Evolutionary conservation across 2,329 filamentous ascomycete genomes (phyloP).

Genomic region (Aspergillus aculeatinus): DNA sequence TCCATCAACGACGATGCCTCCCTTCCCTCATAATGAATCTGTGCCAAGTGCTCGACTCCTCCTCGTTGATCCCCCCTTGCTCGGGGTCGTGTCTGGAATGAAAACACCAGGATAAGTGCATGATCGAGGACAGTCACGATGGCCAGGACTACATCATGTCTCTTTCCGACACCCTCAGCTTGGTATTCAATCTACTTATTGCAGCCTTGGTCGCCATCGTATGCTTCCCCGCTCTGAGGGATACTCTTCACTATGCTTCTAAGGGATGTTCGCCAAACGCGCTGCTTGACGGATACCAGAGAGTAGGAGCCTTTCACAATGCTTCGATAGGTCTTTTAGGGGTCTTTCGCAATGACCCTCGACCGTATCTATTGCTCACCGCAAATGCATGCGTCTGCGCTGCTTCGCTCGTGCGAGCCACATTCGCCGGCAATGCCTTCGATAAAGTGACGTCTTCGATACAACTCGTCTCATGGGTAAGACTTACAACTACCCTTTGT

Average conservation of each 20-base stretch:
- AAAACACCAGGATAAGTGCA: not conserved
- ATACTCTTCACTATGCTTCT: not conserved
- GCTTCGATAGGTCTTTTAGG: not conserved
- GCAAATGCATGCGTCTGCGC: not conserved
- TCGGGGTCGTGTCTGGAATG: not conserved
- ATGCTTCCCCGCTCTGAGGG: not conserved
- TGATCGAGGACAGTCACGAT: not conserved
- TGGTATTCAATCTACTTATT: not conserved
- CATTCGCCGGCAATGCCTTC: not conserved
- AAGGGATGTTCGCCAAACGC: not conserved
- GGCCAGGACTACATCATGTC: not conserved
- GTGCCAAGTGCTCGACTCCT: not conserved
- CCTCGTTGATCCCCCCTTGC: not conserved
- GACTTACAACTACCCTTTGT: not conserved
- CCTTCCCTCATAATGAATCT: not conserved
- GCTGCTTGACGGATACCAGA: not conserved
- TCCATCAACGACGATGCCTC: not conserved
- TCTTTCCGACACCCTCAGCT: not conserved
- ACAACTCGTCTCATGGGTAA: not conserved
- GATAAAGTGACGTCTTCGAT: not conserved
- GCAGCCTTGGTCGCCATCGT: not conserved
- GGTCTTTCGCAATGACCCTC: not conserved
- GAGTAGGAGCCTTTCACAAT: not conserved
- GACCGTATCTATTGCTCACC: not conserved
- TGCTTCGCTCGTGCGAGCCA: not conserved